Percentiles rank a stretch among this genome's conserved stretches.
Conservation (phyloP, 2,329 filamentous ascomycete genomes). For the Pseudocercospora eumusae region DNA sequence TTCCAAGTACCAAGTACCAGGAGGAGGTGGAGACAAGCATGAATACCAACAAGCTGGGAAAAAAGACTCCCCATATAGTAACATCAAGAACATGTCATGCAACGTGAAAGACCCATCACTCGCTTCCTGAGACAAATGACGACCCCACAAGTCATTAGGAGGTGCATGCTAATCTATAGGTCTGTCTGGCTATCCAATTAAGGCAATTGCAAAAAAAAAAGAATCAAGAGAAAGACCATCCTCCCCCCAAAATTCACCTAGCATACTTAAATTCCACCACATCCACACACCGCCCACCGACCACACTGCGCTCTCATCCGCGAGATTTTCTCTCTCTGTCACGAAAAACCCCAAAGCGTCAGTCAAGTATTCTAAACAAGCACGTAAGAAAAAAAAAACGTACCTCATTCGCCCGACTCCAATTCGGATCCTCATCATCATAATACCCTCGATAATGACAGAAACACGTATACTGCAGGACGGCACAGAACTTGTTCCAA, state of each 20-base stretch:
- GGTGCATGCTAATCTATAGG: too few species aligned
- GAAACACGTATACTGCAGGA: slow-evolving; percentile 34
- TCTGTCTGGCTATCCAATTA: not conserved
- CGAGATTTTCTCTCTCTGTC: not conserved
- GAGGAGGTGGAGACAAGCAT: too few species aligned
- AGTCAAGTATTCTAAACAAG: too few species aligned
- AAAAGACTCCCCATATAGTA: too few species aligned
- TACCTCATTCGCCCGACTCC: slow-evolving; percentile 17
- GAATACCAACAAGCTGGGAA: too few species aligned
- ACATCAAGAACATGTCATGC: not conserved
- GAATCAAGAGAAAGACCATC: too few species aligned
- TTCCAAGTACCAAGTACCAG: too few species aligned
- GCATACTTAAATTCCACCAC: too few species aligned
- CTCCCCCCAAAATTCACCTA: too few species aligned
- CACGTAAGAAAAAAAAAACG: not conserved
- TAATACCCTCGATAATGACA: slow-evolving; percentile 33
- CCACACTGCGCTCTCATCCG: not conserved
- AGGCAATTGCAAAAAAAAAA: slow-evolving; percentile 5
- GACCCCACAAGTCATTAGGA: too few species aligned
- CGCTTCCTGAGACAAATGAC: not conserved
- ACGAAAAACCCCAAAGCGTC: not conserved
- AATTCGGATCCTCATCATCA: slow-evolving; percentile 29
- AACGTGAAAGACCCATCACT: not conserved
- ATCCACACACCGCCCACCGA: not conserved
- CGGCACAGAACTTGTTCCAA: slow-evolving; percentile 19